phyloP scores from a whole-genome alignment of 2,329 filamentous ascomycete genomes.

The Alternaria dauci region DNA sequence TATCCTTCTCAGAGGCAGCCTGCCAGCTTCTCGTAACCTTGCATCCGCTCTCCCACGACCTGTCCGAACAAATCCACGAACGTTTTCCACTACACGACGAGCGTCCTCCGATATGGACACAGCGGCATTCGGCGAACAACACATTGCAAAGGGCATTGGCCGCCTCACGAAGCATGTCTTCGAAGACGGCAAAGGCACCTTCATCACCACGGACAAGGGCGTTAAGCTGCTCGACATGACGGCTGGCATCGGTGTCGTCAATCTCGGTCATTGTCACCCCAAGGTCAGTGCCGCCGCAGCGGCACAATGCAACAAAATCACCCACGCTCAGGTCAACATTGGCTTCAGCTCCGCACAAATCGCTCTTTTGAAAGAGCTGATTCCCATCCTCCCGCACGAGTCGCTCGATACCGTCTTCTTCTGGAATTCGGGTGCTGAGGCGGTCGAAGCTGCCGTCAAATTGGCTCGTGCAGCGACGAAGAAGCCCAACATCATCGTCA shows the following conservation, averaged over 20 bases:
- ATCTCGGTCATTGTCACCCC: constrained; percentile 42
- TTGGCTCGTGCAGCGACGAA: constrained; percentile 40
- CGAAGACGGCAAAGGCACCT: constrained; percentile 41
- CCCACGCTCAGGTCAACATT: constrained; percentile 43
- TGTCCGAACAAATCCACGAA: constrained; percentile 14
- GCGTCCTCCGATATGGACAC: constrained; percentile 27
- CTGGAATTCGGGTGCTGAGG: constrained; percentile 44
- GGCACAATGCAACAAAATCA: constrained; percentile 42
- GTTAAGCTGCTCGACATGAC: constrained; percentile 44
- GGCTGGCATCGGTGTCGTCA: constrained; percentile 41
- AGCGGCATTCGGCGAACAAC: constrained; percentile 38
- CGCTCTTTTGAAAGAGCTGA: constrained; percentile 36
- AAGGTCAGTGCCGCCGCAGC: constrained; percentile 43
- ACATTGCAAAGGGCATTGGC: constrained; percentile 44
- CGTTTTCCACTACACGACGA: constrained; percentile 31
- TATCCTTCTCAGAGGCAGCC: constrained; percentile 22
- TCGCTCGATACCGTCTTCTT: constrained; percentile 41
- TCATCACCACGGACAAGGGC: constrained; percentile 42
- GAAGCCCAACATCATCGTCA: constrained; percentile 45
- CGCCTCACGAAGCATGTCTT: constrained; percentile 44
- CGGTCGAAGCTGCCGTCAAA: constrained; percentile 42
- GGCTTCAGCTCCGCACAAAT: constrained; percentile 43
- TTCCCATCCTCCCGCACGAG: constrained; percentile 40
- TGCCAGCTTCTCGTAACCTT: constrained; percentile 24
- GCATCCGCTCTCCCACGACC: constrained; percentile 19